Percentiles rank a stretch among this genome's conserved stretches.
These are phyloP conservation scores for Daldinia loculata DNA, from an alignment of 495 filamentous ascomycete genomes.

Conservation along the genomic window DNA sequence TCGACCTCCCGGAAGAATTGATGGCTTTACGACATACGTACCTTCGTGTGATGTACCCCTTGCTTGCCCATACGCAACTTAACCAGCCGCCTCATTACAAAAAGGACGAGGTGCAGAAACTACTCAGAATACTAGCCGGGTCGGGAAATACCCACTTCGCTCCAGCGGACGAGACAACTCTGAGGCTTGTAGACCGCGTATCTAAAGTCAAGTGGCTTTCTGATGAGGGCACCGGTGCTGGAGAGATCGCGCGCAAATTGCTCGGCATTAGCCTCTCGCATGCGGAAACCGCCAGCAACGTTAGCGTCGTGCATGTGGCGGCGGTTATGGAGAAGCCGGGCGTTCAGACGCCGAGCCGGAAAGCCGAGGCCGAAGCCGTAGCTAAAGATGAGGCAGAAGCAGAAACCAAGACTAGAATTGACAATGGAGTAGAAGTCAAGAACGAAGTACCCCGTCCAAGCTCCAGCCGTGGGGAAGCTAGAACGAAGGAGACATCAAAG, in stretches of 20 bases:
- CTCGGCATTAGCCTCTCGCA: slow-evolving; percentile 61
- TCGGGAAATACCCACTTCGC: slow-evolving; percentile 80
- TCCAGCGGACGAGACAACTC: slow-evolving; percentile 88
- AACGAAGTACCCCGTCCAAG: slow-evolving; percentile 10
- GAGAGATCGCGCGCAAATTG: slow-evolving; percentile 56
- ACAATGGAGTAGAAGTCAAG: slow-evolving; percentile 11
- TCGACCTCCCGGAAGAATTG: slow-evolving; percentile 87
- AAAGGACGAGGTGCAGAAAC: slow-evolving; percentile 78
- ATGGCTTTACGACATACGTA: slow-evolving; percentile 92
- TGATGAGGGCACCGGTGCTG: slow-evolving; percentile 51
- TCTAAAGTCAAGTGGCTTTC: slow-evolving; percentile 83
- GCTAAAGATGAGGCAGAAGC: slow-evolving; percentile 50
- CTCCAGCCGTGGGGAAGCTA: slow-evolving; percentile 7
- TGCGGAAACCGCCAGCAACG: slow-evolving; percentile 59
- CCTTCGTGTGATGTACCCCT: slow-evolving; percentile 89
- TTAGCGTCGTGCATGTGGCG: slow-evolving; percentile 81
- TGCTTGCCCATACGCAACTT: slow-evolving; percentile 91
- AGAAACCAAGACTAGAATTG: slow-evolving; percentile 16
- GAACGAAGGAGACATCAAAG: slow-evolving; percentile 33
- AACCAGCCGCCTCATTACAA: slow-evolving; percentile 89
- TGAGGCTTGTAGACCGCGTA: slow-evolving; percentile 83
- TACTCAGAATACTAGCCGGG: slow-evolving; percentile 73
- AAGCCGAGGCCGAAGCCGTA: slow-evolving; percentile 48
- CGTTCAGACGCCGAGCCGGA: slow-evolving; percentile 80
- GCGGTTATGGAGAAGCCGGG: slow-evolving; percentile 84